These are phyloP conservation scores for Mycena capillaripes DNA, from an alignment of 768 basidiomycete species.

Conservation along the genomic window DNA sequence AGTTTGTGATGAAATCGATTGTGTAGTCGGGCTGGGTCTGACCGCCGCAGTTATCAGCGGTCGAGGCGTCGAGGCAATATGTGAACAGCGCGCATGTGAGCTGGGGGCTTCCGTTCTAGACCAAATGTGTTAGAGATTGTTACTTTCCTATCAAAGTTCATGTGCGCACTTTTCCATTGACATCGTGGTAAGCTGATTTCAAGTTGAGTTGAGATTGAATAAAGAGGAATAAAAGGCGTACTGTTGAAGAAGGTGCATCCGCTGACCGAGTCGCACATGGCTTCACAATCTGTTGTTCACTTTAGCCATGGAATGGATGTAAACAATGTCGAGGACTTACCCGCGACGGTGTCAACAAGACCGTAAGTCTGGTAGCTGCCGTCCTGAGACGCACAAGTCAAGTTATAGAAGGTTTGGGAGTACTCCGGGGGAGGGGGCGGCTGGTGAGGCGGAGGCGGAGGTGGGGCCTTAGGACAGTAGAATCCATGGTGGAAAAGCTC, in stretches of 20 bases:
- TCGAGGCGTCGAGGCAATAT: slow-evolving; percentile 43
- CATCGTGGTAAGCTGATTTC: slow-evolving; percentile 50
- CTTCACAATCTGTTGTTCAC: slow-evolving; percentile 45
- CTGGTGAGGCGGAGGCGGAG: slow-evolving; percentile 35
- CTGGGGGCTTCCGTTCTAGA: slow-evolving; percentile 50
- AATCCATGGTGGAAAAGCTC: slow-evolving; percentile 42
- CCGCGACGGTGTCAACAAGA: slow-evolving; percentile 50
- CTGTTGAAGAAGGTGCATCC: slow-evolving; percentile 52
- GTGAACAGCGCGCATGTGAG: slow-evolving; percentile 53
- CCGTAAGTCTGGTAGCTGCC: slow-evolving; percentile 53
- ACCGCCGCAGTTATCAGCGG: slow-evolving; percentile 50
- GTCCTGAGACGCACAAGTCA: slow-evolving; percentile 49
- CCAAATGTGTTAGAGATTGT: neutral
- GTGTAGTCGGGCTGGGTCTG: slow-evolving; percentile 52
- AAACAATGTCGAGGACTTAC: slow-evolving; percentile 25
- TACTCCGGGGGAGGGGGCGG: slow-evolving; percentile 42
- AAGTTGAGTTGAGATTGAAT: neutral
- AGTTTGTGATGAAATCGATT: slow-evolving; percentile 47
- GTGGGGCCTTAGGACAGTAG: slow-evolving; percentile 42
- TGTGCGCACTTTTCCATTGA: slow-evolving; percentile 50
- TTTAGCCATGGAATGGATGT: neutral
- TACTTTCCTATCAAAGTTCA: neutral
- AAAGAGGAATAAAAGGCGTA: slow-evolving; percentile 34
- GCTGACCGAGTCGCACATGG: slow-evolving; percentile 48
- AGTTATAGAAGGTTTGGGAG: slow-evolving; percentile 43